phyloP scores from a whole-genome alignment of 257 asterid species.

The Linaria vulgaris region DNA sequence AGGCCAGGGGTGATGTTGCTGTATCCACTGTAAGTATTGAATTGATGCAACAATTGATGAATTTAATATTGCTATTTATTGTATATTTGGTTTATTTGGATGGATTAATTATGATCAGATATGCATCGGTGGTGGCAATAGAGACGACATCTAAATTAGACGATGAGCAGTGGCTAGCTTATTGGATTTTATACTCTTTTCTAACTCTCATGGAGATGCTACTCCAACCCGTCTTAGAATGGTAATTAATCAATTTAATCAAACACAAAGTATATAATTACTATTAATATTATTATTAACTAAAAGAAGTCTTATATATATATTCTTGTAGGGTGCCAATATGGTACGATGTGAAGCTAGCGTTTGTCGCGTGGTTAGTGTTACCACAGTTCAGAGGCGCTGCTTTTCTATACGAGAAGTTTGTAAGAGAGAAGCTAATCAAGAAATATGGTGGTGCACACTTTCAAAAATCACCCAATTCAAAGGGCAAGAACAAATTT shows the following conservation, averaged over 20 bases:
- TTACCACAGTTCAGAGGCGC: conserved; percentile 82
- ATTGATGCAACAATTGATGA: background rate
- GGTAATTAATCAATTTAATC: conserved; percentile 11
- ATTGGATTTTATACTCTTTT: conserved; percentile 50
- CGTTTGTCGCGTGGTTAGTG: conserved; percentile 70
- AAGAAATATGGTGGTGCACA: conserved; percentile 46
- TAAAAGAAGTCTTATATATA: no score
- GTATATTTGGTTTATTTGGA: background rate
- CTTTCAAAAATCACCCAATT: conserved; percentile 23
- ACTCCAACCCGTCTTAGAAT: conserved; percentile 35
- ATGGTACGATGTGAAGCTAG: conserved; percentile 81
- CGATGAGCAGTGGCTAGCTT: conserved; percentile 55
- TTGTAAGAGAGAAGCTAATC: conserved; percentile 61
- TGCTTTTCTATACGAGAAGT: conserved; percentile 64
- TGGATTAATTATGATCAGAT: conserved; percentile 17
- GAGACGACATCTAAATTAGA: conserved; percentile 45
- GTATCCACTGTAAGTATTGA: conserved; percentile 40
- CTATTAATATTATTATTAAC: no score
- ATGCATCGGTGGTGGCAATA: conserved; percentile 51
- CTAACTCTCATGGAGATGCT: conserved; percentile 47
- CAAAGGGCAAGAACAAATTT: conserved; percentile 38
- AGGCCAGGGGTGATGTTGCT: conserved; percentile 53
- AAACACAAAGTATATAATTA: no score
- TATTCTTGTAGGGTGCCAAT: conserved; percentile 54
- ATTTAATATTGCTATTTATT: background rate